Evolutionary conservation across 2,329 filamentous ascomycete species (phyloP), one percentile per base, ranked within the genome.

Genomic region (Botrytis tulipae): DNA sequence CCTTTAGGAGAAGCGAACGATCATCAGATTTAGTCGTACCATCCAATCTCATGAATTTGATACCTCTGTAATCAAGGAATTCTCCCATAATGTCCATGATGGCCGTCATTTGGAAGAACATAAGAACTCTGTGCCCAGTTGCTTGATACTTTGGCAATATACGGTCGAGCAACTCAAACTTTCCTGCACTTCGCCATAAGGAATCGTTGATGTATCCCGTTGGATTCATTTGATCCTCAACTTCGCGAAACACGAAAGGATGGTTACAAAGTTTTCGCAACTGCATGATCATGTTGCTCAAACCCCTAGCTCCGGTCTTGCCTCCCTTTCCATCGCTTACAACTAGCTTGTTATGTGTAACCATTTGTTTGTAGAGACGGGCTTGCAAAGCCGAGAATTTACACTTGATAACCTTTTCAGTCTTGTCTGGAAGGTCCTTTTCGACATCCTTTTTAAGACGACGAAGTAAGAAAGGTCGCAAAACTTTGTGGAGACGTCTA

Each of bases 31-130:
- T 99, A 63, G 96, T 99, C 0, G 94, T 96, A 85, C 96, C 96
- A 80, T 99, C 96, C 74, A 99, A 87, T 82, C 96, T 94, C 77
- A 99, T 87, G 82, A 97, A 99, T 80, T 92, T 88, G 78, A 97
- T 87, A 65, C 91, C 92, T 76, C 93, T 89, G 80, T 94, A 92
- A 5, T 95, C 92, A 76, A 99, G 84, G 82, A 97, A 99, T 82
- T 99, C 96, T 79, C 99, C 96, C 96, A 99, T 98, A 80, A 99
- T 99, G 84, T 99, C 97, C 96, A 99, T 99, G 82, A 99, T 99
- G 75, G 97, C 95, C 6, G 96, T 99, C 96, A 99, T 99, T 83
- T 99, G 96, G 87, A 99, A 99, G 88, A 99, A 99, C 93, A 99
- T 98, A 82, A 99, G 87, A 42, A 98, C 94, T 83, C 96, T 92